Evolutionary conservation across 306 rosid genomes (phyloP).

Genomic region (Castanospermum australe): DNA sequence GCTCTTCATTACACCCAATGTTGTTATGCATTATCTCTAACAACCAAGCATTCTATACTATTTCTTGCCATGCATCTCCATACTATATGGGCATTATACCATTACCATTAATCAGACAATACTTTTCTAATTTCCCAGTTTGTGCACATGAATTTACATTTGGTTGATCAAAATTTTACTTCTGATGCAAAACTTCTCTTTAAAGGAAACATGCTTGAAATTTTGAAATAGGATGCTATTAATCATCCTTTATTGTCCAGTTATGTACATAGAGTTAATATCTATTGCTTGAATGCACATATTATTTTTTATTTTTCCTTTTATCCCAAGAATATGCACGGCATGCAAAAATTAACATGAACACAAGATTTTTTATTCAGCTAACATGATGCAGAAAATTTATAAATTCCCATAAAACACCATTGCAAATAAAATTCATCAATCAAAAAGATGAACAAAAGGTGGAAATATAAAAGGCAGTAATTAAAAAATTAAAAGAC

Average conservation of each 20-base stretch:
- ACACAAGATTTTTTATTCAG: too few species aligned
- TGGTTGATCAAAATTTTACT: background rate
- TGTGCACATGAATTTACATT: background rate
- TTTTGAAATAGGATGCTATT: background rate
- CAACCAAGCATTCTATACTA: too few species aligned
- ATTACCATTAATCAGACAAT: too few species aligned
- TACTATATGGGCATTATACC: too few species aligned
- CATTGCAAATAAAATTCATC: background rate
- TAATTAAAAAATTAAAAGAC: constrained; percentile 29
- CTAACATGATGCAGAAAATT: background rate
- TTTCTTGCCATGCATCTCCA: too few species aligned
- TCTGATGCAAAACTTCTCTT: background rate
- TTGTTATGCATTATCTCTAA: too few species aligned
- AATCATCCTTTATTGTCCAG: background rate
- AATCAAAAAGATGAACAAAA: background rate
- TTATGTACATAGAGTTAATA: background rate
- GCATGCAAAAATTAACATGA: background rate
- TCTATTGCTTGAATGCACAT: background rate
- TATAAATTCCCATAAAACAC: background rate
- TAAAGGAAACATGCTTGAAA: background rate
- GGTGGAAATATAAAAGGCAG: background rate
- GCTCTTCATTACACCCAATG: too few species aligned
- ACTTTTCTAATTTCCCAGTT: background rate
- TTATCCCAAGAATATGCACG: background rate
- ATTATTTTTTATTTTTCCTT: background rate